Percentiles rank a stretch among this genome's conserved stretches.
Evolutionary conservation across 345 rosid genomes (phyloP).

Genomic region (Rhodomyrtus tomentosa): DNA sequence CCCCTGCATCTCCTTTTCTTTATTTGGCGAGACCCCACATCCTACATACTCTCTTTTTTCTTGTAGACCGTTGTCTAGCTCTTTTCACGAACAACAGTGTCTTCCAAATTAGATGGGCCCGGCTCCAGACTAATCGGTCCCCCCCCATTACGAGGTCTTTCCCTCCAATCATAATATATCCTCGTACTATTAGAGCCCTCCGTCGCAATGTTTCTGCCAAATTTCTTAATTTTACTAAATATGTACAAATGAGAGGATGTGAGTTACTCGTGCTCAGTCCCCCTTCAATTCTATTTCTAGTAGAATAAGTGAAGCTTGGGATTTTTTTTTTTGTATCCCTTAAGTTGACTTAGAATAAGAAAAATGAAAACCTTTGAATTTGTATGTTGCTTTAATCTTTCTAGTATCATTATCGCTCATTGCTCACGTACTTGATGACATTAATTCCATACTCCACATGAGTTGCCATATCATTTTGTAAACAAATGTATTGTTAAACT

Average conservation of each 20-base stretch:
- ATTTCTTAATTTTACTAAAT: no score
- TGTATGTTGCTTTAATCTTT: neutral
- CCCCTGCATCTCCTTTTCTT: neutral
- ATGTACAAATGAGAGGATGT: no score
- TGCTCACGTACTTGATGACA: neutral
- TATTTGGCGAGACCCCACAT: neutral
- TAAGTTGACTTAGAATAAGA: neutral
- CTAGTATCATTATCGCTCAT: neutral
- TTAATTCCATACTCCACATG: accelerated
- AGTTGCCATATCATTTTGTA: neutral
- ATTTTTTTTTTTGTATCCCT: no score
- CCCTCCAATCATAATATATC: no score
- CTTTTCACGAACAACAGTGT: neutral
- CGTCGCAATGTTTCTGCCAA: no score
- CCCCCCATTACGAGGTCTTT: no score
- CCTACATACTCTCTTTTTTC: neutral
- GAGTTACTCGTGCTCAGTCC: neutral
- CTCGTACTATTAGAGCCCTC: no score
- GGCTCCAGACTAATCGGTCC: no score
- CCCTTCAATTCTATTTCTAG: neutral
- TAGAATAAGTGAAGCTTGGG: neutral
- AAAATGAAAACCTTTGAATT: neutral
- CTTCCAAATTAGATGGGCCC: no score
- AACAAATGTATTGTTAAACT: neutral
- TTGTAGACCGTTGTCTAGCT: neutral